These are phyloP conservation scores for Pistacia integerrima DNA, from an alignment of 345 rosid genomes.

Conservation along the genomic window DNA sequence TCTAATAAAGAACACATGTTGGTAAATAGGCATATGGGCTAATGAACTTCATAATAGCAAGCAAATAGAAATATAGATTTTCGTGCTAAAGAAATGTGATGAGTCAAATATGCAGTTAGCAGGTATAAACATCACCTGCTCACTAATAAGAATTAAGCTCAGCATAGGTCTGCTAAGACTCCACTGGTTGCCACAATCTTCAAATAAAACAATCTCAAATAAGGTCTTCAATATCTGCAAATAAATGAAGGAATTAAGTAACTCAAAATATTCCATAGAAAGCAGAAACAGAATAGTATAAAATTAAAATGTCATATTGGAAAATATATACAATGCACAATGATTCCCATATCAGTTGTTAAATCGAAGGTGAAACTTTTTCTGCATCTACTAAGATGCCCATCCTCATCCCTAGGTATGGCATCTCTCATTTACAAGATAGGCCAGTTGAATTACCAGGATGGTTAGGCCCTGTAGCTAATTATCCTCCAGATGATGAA, in stretches of 20 bases:
- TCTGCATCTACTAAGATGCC: no score
- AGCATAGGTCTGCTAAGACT: conserved; percentile 99
- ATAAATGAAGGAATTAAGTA: conserved; percentile 18
- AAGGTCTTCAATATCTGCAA: conserved; percentile 87
- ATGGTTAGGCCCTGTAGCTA: no score
- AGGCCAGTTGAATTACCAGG: no score
- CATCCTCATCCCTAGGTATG: no score
- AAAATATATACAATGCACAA: neutral
- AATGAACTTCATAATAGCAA: neutral
- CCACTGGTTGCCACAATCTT: conserved; percentile 97
- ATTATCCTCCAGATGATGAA: no score
- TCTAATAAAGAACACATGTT: neutral
- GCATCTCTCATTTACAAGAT: no score
- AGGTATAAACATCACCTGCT: conserved; percentile 56
- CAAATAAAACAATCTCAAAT: conserved; percentile 90
- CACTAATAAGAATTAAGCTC: conserved; percentile 86
- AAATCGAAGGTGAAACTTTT: no score
- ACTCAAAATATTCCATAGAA: conserved; percentile 3
- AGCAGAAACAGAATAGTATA: neutral
- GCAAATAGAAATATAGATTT: neutral
- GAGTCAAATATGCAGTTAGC: neutral
- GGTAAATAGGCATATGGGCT: neutral
- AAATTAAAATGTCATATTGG: neutral
- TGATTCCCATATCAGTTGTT: neutral
- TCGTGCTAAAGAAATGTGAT: neutral